Evolutionary conservation across 2,329 filamentous ascomycete species (phyloP).

Genomic region (Penicillium aurantiogriseum): DNA sequence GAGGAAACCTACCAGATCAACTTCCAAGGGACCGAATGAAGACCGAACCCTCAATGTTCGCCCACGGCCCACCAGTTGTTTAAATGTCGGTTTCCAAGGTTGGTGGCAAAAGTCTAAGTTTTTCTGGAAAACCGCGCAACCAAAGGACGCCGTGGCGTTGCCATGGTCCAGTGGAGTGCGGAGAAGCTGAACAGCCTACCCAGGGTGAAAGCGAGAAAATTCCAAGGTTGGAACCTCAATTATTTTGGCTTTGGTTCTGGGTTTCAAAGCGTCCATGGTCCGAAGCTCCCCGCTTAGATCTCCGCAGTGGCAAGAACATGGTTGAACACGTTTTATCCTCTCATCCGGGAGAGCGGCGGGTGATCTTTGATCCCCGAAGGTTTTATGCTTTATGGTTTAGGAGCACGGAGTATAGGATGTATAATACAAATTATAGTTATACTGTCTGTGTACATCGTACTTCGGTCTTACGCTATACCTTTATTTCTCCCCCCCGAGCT

Average conservation of each 20-base stretch:
- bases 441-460: slow-evolving; percentile 1
- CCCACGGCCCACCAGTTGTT: neutral
- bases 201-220: neutral
- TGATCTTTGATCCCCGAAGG: neutral
- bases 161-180: slow-evolving; percentile 1
- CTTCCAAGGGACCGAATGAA: neutral
- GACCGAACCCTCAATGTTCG: neutral
- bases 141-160: neutral
- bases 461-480: neutral
- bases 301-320: neutral
- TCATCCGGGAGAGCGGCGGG: slow-evolving; percentile 5
- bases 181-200: neutral
- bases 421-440: neutral
- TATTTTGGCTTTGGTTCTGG: neutral
- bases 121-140: neutral
- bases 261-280: neutral
- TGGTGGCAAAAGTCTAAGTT: neutral
- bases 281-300: neutral
- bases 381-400: neutral
- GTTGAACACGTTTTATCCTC: neutral
- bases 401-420: neutral
- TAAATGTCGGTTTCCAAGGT: neutral
- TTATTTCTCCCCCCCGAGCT: neutral
- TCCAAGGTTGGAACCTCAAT: neutral
- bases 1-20: neutral